Conservation (phyloP, 116 monocot species). For the Trichopus zeylanicus region DNA sequence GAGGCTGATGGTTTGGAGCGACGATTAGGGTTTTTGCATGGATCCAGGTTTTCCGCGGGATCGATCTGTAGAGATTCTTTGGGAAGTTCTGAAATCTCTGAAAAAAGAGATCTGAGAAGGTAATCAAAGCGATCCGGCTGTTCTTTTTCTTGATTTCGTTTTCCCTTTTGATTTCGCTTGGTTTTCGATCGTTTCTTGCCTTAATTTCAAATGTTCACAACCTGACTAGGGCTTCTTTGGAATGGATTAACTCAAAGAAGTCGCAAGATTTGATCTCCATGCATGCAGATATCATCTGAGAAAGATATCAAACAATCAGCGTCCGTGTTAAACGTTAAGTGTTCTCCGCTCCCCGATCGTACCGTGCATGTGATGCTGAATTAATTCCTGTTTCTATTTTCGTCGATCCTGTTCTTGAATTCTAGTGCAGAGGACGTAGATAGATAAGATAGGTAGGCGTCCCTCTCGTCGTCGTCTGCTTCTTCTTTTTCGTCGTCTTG, state of each 20-base stretch:
- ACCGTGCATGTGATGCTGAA: background rate
- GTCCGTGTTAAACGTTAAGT: background rate
- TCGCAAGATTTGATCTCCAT: background rate
- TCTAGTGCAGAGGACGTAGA: background rate
- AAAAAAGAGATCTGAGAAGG: background rate
- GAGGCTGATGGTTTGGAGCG: no score
- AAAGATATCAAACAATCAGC: background rate
- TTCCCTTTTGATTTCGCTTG: background rate
- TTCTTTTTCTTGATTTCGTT: background rate
- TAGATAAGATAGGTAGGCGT: background rate
- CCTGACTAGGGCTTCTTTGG: no score
- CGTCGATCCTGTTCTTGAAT: background rate
- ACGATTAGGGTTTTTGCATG: background rate
- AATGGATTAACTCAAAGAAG: no score
- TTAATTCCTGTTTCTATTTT: background rate
- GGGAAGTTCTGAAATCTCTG: background rate
- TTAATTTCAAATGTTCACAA: background rate
- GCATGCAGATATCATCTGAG: background rate
- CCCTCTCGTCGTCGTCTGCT: background rate
- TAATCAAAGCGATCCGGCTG: background rate
- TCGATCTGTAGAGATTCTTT: background rate
- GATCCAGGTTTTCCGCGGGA: background rate
- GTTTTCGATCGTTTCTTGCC: background rate
- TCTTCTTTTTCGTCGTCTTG: no score
- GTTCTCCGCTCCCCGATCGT: background rate